A percentile compares a stretch with the other conserved stretches of the same genome.
phyloP scores from a whole-genome alignment of 2,329 filamentous ascomycete species.

The Exophiala phaeomuriformis region DNA sequence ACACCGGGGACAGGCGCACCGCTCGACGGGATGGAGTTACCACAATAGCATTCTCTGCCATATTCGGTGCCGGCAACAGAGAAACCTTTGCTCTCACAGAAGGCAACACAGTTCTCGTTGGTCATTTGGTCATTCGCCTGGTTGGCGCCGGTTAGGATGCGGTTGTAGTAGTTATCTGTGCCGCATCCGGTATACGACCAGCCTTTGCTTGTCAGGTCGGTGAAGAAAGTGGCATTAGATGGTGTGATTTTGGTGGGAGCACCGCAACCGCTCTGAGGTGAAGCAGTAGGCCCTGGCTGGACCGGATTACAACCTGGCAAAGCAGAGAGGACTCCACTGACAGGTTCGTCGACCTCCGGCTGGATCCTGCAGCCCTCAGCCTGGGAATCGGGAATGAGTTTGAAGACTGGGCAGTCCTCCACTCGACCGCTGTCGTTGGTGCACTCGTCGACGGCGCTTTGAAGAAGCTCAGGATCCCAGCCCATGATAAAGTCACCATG shows the following conservation, averaged over 20 bases:
- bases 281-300: slow-evolving; percentile 33
- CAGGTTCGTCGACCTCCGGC: slow-evolving; percentile 33
- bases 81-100: slow-evolving; percentile 31
- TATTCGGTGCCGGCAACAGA: slow-evolving; percentile 31
- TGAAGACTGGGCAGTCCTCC: slow-evolving; percentile 53
- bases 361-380: slow-evolving; percentile 48
- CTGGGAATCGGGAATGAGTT: slow-evolving; percentile 48
- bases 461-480: slow-evolving; percentile 60
- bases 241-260: slow-evolving; percentile 35
- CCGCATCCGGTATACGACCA: slow-evolving; percentile 60
- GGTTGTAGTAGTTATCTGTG: slow-evolving; percentile 35
- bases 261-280: slow-evolving; percentile 18
- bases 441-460: slow-evolving; percentile 61
- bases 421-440: slow-evolving; percentile 53
- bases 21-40: slow-evolving; percentile 21
- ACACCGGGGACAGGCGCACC: slow-evolving; percentile 27
- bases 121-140: slow-evolving; percentile 26
- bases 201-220: slow-evolving; percentile 42
- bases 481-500: slow-evolving; percentile 63
- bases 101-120: slow-evolving; percentile 29
- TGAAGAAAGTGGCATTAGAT: slow-evolving; percentile 37
- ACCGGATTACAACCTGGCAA: slow-evolving; percentile 29
- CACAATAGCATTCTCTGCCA: slow-evolving; percentile 26
- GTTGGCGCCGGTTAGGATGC: slow-evolving; percentile 32
- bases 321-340: slow-evolving; percentile 23